A percentile compares a stretch with the other conserved stretches of the same genome.
Conservation (phyloP, 2,329 filamentous ascomycete genomes). For the Triangularia verruculosa region DNA sequence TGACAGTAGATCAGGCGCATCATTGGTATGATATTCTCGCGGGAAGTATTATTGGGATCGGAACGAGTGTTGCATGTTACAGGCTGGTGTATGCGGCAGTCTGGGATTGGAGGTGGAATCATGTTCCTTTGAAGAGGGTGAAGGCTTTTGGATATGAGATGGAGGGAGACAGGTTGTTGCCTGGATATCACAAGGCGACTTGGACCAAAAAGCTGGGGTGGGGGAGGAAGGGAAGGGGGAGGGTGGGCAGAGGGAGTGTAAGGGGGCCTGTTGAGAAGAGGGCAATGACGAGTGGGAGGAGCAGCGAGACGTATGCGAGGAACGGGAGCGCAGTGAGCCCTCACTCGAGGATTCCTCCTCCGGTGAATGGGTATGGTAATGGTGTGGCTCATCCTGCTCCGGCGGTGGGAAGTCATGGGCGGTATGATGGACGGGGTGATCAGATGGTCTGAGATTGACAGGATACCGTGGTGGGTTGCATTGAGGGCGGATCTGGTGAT, state of each 20-base stretch:
- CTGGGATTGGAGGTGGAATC: conserved; percentile 65
- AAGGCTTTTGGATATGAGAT: conserved; percentile 32
- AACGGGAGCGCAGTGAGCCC: conserved; percentile 7
- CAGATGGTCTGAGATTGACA: conserved; percentile 10
- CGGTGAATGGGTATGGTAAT: background rate
- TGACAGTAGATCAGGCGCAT: conserved; percentile 65
- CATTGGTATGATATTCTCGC: conserved; percentile 68
- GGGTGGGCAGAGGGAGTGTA: background rate
- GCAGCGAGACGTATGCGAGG: conserved; percentile 16
- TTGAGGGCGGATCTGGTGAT: background rate
- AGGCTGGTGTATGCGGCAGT: conserved; percentile 64
- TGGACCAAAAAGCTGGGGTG: conserved; percentile 24
- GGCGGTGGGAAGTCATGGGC: conserved; percentile 4
- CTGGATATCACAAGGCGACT: conserved; percentile 16
- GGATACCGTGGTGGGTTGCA: background rate
- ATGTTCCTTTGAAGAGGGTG: conserved; percentile 54
- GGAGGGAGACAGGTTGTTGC: background rate
- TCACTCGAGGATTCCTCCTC: background rate
- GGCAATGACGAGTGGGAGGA: conserved; percentile 6
- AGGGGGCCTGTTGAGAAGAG: conserved; percentile 8
- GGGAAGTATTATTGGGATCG: conserved; percentile 58
- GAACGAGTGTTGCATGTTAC: conserved; percentile 60
- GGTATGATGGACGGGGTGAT: conserved; percentile 12
- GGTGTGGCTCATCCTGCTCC: conserved; percentile 5
- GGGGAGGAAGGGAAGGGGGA: conserved; percentile 19